Base-by-base conservation (phyloP, 768 basidiomycete genomes). In the Collybiopsis luxurians region DNA sequence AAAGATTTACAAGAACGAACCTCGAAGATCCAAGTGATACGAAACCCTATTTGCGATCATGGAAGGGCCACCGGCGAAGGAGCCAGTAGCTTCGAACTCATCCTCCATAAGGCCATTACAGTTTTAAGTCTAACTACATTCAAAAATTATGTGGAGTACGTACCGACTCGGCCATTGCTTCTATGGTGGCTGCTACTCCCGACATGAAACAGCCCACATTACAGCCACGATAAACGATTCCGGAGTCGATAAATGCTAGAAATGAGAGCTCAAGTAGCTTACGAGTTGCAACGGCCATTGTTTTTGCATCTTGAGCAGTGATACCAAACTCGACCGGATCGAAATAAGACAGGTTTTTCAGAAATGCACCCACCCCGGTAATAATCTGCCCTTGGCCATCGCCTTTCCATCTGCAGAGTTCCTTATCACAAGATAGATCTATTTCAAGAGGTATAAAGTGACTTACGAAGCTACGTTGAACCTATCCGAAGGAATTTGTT, bases 31-130 rank as follows among this genome's bases (percentile, higher is more conserved):
- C 15, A 78, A 62, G 55, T 73, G 70, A 59, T 78, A 75, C 1
- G 78, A 76, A 27, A 78, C 64, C 30, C 67, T 64, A 62, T 78
- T 78, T 13, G 77, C 74, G 4, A 77, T 65, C 64, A 69, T 72
- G 10, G 64, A 60, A 6, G 74, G 71, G 31, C 62, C 59, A 7
- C 64, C 68, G 7, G 71, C 71, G 39, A 78, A 71, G 1, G 70
- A 70, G 1, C 72, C 73, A 17, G 58, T 58, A 12, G 68, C 61
- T 5, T 74, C 71, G 15, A 59, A 66, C 50, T 71, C 70, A 58
- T 76, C 73, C 75, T 77, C n/a, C n/a, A n/a, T n/a, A n/a, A n/a
- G n/a, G n/a, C n/a, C n/a, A n/a, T n/a, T n/a, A n/a, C n/a, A n/a
- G n/a, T n/a, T n/a, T n/a, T n/a, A n/a, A n/a, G n/a, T n/a, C n/a